These are phyloP conservation scores for Calonectria henricotiae DNA, from an alignment of 2,329 filamentous ascomycete genomes.

Conservation along the genomic window DNA sequence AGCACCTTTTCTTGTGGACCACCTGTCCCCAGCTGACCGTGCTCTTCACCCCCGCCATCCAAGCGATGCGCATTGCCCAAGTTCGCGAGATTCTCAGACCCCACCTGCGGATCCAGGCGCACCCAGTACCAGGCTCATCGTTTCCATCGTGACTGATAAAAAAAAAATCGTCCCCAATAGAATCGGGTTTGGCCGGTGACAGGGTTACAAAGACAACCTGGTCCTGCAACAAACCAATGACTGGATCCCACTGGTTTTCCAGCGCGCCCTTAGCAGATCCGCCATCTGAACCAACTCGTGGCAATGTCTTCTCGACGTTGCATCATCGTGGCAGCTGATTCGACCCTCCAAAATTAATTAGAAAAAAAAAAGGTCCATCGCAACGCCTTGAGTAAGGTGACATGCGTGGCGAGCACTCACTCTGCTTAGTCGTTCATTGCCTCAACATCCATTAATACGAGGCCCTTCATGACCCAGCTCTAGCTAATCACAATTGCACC, in stretches of 20 bases:
- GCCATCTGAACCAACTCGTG: constrained; percentile 38
- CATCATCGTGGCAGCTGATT: constrained; percentile 39
- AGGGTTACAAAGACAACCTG: constrained; percentile 14
- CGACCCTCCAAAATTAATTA: constrained; percentile 13
- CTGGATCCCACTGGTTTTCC: constrained; percentile 33
- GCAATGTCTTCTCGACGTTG: constrained; percentile 38
- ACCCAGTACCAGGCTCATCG: not conserved
- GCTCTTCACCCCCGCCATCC: constrained; percentile 26
- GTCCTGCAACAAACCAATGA: constrained; percentile 19
- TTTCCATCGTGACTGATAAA: constrained; percentile 31
- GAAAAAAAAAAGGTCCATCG: constrained; percentile 33
- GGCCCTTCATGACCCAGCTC: constrained; percentile 14
- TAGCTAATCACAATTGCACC: constrained; percentile 27
- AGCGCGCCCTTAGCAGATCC: constrained; percentile 22
- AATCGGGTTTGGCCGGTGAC: constrained; percentile 10
- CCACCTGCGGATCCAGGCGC: constrained; percentile 21
- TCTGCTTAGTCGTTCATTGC: constrained; percentile 8
- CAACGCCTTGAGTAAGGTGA: constrained; percentile 26
- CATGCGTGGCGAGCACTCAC: constrained; percentile 28
- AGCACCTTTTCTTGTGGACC: constrained; percentile 13
- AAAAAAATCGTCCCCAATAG: constrained; percentile 18
- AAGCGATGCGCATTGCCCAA: constrained; percentile 9
- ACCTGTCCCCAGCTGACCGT: constrained; percentile 17
- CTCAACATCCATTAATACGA: constrained; percentile 31
- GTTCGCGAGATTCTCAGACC: constrained; percentile 18